phyloP scores from a whole-genome alignment of 2,329 filamentous ascomycete genomes.

The Aspergillus proliferans region DNA sequence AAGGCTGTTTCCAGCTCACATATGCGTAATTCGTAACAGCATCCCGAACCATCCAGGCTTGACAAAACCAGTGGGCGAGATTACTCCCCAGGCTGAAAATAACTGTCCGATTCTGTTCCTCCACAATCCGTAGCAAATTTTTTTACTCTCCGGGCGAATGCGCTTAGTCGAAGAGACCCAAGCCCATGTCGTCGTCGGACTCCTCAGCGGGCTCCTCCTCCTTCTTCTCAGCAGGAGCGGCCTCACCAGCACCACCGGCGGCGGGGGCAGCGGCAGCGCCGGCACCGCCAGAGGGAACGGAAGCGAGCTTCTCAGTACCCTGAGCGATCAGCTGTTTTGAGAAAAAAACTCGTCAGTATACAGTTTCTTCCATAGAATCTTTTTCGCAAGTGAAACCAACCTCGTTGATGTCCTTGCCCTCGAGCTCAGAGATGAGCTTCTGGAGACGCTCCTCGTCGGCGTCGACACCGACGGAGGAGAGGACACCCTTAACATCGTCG shows the following conservation, averaged over 20 bases:
- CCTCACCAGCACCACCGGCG: constrained; percentile 62
- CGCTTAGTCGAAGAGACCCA: constrained; percentile 61
- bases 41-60: constrained; percentile 25
- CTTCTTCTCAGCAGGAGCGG: constrained; percentile 60
- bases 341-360: constrained; percentile 9
- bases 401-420: constrained; percentile 71
- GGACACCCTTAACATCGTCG: constrained; percentile 78
- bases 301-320: constrained; percentile 90
- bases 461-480: constrained; percentile 92
- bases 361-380: constrained; percentile 1
- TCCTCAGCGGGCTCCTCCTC: constrained; percentile 76
- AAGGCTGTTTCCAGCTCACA: constrained; percentile 26
- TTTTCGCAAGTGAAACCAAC: constrained; percentile 47
- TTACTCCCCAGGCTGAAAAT: constrained; percentile 23
- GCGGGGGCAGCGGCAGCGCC: constrained; percentile 39
- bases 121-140: constrained; percentile 54
- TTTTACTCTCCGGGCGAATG: constrained; percentile 24
- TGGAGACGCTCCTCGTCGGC: constrained; percentile 79
- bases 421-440: constrained; percentile 74
- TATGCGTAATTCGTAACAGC: constrained; percentile 33
- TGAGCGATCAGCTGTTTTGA: constrained; percentile 72
- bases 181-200: constrained; percentile 69
- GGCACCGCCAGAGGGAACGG: constrained; percentile 85
- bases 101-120: constrained; percentile 46
- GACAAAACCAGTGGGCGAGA: constrained; percentile 21